Conservation (phyloP, 2,329 filamentous ascomycete genomes). For the Cladorrhinum sp. region DNA sequence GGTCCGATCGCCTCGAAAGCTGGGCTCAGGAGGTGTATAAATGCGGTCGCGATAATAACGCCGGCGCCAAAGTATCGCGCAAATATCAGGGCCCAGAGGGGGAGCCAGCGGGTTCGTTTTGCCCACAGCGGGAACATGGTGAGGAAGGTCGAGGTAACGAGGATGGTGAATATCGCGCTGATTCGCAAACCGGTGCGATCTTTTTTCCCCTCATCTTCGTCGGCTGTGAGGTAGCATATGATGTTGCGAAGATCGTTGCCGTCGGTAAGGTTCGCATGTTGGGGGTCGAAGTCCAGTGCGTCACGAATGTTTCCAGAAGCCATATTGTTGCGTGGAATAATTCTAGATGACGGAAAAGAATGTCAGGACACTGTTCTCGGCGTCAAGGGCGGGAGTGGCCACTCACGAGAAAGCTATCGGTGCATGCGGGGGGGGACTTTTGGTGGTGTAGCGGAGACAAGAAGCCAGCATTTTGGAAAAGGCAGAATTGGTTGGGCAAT, state of each 20-base stretch:
- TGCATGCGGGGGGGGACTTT: background rate
- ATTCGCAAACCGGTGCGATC: slow-evolving; percentile 62
- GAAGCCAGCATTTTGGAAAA: background rate
- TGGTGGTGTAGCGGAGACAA: background rate
- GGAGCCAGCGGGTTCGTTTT: slow-evolving; percentile 60
- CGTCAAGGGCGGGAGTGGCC: background rate
- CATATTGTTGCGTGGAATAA: background rate
- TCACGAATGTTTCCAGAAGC: too few relatives aligned
- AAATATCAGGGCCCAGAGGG: slow-evolving; percentile 65
- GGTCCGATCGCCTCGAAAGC: slow-evolving; percentile 35
- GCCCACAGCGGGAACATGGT: background rate
- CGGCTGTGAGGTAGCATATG: slow-evolving; percentile 47
- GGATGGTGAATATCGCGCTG: slow-evolving; percentile 72
- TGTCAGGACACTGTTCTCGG: background rate
- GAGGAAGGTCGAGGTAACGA: slow-evolving; percentile 51
- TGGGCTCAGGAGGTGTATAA: slow-evolving; percentile 58
- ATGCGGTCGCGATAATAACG: slow-evolving; percentile 74
- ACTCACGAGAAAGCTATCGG: background rate
- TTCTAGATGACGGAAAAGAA: background rate
- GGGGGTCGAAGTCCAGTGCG: slow-evolving; percentile 11
- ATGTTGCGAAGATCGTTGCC: slow-evolving; percentile 47
- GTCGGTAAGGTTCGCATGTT: slow-evolving; percentile 35
- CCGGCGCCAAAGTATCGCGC: slow-evolving; percentile 74
- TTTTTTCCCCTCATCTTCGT: slow-evolving; percentile 49
- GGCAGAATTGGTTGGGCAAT: background rate